These are phyloP conservation scores for Blastobotrys buckinghamii DNA, from an alignment of 1,139 yeast genomes.

Conservation along the genomic window DNA sequence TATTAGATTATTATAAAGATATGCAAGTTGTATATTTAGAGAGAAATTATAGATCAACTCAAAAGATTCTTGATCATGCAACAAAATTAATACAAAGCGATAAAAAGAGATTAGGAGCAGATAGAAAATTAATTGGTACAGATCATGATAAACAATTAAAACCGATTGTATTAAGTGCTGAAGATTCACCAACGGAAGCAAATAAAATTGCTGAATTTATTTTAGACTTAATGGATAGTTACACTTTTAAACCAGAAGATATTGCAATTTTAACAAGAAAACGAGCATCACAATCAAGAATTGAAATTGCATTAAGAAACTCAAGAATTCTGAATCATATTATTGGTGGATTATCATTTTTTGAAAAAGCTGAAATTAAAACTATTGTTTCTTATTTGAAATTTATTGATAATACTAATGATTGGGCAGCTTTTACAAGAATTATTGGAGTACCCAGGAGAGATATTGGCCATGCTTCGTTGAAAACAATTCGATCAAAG, in stretches of 20 bases:
- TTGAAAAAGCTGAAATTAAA: constrained; percentile 70
- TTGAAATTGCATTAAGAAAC: constrained; percentile 57
- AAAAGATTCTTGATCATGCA: constrained; percentile 57
- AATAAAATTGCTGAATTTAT: constrained; percentile 54
- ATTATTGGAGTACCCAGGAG: constrained; percentile 56
- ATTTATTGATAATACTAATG: constrained; percentile 51
- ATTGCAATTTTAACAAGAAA: constrained; percentile 68
- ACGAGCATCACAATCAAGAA: constrained; percentile 47
- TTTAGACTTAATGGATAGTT: constrained; percentile 24
- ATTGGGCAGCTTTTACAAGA: constrained; percentile 53
- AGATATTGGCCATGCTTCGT: constrained; percentile 56
- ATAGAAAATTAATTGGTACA: constrained; percentile 14
- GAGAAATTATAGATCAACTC: constrained; percentile 78
- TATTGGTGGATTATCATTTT: constrained; percentile 68
- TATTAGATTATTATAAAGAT: constrained; percentile 45
- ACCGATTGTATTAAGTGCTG: constrained; percentile 44
- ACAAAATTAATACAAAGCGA: constrained; percentile 65
- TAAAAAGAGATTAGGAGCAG: constrained; percentile 16
- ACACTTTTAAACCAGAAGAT: constrained; percentile 44
- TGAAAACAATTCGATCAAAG: neutral
- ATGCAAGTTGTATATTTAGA: constrained; percentile 42
- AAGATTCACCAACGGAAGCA: constrained; percentile 49
- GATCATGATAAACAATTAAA: neutral
- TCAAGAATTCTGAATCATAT: constrained; percentile 58
- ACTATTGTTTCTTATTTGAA: constrained; percentile 59